Evolutionary conservation across 202 grass and related monocot genomes (phyloP), one percentile per base, ranked within the genome.

Genomic region (Zizania palustris): DNA sequence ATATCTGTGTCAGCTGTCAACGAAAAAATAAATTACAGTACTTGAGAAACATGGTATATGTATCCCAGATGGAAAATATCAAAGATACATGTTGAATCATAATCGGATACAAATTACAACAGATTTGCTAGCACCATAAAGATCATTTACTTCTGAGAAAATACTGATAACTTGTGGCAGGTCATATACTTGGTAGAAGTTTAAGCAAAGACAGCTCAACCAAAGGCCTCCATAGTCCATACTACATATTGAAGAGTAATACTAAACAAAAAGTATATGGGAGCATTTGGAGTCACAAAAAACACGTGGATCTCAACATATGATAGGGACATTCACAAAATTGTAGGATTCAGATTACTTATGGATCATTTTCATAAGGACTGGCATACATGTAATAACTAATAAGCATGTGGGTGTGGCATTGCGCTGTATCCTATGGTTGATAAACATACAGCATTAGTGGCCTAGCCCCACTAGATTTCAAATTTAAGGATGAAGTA

Each of bases 1-100:
- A 83, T 67, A 88, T 97, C 89, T 2, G 75, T 74, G 19, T 98
- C 95, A 50, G 91, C 94, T 97, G 43, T 44, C 86, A 84, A 69
- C 77, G 62, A 74, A 42, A 67, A 63, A 84, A 67, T 22, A 87
- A 86, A 71, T 18, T 63, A 69, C 33, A 49, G 14, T 16, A 62
- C 16, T 6, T 69, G 3, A 83, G 41, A 69, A 84, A 74, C 45
- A 72, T 82, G 41, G 3, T 58, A 60, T 45, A 73, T 35, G 21
- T 82, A 49, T 67, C 46, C 33, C 49, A 89, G 63, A 62, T 12
- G 11, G 21, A 18, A 75, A 53, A 38, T 73, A 78, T 51, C 36
- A 54, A 58, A 82, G 37, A 82, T 45, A 46, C 22, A 69, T 15
- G 59, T 37, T n/a, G 46, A 45, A 21, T 7, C 20, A 70, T 44